These are phyloP conservation scores for Puccinia triticina DNA, from an alignment of 1,284 basidiomycete species.

Conservation along the genomic window DNA sequence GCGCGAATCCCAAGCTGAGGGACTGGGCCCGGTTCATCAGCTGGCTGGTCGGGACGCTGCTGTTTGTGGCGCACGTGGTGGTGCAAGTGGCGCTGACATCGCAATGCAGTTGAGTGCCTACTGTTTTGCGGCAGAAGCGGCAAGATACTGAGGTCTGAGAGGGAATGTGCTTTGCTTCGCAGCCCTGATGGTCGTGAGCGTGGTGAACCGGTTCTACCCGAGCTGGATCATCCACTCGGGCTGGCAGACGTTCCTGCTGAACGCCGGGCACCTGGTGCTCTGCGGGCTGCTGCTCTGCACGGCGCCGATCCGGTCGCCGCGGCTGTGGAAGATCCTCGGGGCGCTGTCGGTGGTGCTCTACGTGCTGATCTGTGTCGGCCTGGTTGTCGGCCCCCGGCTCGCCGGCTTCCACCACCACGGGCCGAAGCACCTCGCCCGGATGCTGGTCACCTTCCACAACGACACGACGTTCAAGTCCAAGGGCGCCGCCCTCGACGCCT, in stretches of 20 bases:
- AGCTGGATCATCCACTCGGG: conserved; percentile 18
- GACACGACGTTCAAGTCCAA: conserved; percentile 33
- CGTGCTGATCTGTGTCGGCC: conserved; percentile 27
- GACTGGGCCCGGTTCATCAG: conserved; percentile 48
- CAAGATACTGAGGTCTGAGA: neutral
- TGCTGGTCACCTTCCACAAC: conserved; percentile 31
- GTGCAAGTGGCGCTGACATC: conserved; percentile 49
- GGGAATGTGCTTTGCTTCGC: neutral
- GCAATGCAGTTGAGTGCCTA: conserved; percentile 48
- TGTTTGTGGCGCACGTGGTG: conserved; percentile 48
- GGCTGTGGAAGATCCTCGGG: conserved; percentile 43
- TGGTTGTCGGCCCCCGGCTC: conserved; percentile 29
- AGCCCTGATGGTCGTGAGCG: conserved; percentile 39
- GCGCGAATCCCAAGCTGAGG: conserved; percentile 41
- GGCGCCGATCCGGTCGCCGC: conserved; percentile 37
- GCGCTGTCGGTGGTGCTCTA: conserved; percentile 35
- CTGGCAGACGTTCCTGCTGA: conserved; percentile 46
- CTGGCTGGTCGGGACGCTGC: conserved; percentile 44
- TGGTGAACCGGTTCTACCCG: conserved; percentile 2
- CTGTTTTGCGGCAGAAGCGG: too few species aligned
- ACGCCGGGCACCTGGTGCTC: conserved; percentile 20
- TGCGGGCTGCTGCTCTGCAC: conserved; percentile 38
- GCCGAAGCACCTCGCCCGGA: conserved; percentile 9
- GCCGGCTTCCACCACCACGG: neutral
- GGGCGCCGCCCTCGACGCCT: conserved; percentile 13